Evolutionary conservation across 768 basidiomycete species (phyloP).

Genomic region (Termitomyces eurrhizus): DNA sequence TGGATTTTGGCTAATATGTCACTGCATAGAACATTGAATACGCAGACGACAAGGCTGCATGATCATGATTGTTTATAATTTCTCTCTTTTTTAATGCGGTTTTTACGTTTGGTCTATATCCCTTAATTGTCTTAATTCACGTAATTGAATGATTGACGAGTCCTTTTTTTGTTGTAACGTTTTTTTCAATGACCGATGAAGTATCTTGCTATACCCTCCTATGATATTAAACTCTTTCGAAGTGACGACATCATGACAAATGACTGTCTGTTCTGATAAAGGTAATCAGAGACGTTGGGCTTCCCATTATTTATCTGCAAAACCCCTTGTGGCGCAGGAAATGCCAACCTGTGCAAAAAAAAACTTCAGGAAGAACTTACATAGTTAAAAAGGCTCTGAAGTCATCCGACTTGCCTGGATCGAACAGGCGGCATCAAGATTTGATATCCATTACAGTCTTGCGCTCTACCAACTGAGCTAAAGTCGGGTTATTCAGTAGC

Average conservation of each 20-base stretch:
- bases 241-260: too few species aligned
- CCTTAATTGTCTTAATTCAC: neutral
- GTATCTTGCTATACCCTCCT: too few species aligned
- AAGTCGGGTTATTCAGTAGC: conserved; percentile 12
- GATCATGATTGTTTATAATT: neutral
- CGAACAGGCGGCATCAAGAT: conserved; percentile 8
- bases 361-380: too few species aligned
- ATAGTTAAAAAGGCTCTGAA: too few species aligned
- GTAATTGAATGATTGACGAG: neutral
- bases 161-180: neutral
- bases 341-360: too few species aligned
- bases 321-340: too few species aligned
- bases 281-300: neutral
- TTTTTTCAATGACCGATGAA: neutral
- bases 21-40: conserved; percentile 4
- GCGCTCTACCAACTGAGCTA: conserved; percentile 35
- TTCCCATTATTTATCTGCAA: too few species aligned
- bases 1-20: neutral
- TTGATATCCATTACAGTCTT: conserved; percentile 34
- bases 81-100: neutral
- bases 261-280: too few species aligned
- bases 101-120: neutral
- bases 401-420: conserved; percentile 9
- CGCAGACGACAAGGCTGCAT: conserved; percentile 8
- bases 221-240: too few species aligned